phyloP scores from a whole-genome alignment of 2,329 filamentous ascomycete genomes.

The Nothophaeocryptopus gaeumannii region DNA sequence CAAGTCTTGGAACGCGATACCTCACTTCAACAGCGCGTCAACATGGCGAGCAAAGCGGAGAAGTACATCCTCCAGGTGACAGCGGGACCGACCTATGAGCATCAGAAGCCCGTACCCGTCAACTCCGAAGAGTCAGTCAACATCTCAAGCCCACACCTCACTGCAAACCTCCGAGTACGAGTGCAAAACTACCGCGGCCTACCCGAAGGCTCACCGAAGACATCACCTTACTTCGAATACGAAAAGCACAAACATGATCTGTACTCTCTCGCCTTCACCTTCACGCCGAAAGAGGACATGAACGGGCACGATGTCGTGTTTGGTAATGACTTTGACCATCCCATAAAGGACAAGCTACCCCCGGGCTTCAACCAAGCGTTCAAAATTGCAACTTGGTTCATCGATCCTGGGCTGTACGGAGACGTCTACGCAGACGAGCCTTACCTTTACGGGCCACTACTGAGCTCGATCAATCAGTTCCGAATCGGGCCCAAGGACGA shows the following conservation, averaged over 20 bases:
- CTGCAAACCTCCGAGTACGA: slow-evolving; percentile 69
- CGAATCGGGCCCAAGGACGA: slow-evolving; percentile 57
- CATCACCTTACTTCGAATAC: slow-evolving; percentile 73
- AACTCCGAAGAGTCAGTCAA: slow-evolving; percentile 64
- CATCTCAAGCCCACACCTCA: slow-evolving; percentile 63
- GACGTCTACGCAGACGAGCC: slow-evolving; percentile 85
- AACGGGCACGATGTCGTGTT: slow-evolving; percentile 75
- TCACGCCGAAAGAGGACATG: slow-evolving; percentile 68
- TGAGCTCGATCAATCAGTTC: slow-evolving; percentile 77
- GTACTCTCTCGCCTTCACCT: slow-evolving; percentile 78
- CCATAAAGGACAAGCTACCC: slow-evolving; percentile 80
- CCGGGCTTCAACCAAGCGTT: slow-evolving; percentile 83
- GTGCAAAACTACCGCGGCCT: slow-evolving; percentile 68
- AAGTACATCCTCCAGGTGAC: slow-evolving; percentile 80
- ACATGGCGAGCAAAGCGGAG: slow-evolving; percentile 49
- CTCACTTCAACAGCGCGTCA: no score
- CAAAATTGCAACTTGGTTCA: slow-evolving; percentile 81
- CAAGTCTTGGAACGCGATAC: no score
- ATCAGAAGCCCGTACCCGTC: slow-evolving; percentile 72
- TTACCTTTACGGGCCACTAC: slow-evolving; percentile 77
- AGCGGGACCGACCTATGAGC: slow-evolving; percentile 71
- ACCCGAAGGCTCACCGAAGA: slow-evolving; percentile 65
- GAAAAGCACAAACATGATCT: slow-evolving; percentile 71
- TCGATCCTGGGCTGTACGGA: slow-evolving; percentile 86
- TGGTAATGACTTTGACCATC: slow-evolving; percentile 91